Conservation (phyloP, 1,284 basidiomycete species). For the Ustilago nuda region DNA sequence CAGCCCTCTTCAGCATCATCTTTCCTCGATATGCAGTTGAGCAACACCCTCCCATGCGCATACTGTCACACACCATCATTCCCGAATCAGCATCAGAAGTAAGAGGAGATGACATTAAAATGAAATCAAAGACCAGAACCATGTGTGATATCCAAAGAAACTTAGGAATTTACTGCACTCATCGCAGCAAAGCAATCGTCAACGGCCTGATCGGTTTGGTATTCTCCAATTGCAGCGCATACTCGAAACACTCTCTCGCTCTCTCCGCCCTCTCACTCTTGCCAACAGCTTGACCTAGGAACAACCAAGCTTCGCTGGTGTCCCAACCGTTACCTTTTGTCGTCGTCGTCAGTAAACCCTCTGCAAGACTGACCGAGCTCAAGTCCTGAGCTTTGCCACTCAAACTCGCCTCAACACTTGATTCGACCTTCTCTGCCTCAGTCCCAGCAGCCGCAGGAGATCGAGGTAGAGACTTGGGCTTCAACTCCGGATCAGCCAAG, state of each 20-base stretch:
- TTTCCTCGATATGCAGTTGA: background rate
- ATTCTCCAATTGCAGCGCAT: slow-evolving; percentile 62
- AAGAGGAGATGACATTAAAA: background rate
- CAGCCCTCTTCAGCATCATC: no score
- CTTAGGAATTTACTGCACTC: background rate
- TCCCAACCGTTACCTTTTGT: slow-evolving; percentile 61
- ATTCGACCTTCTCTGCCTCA: slow-evolving; percentile 17
- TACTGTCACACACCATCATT: background rate
- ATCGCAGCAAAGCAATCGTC: slow-evolving; percentile 33
- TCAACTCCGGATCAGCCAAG: slow-evolving; percentile 48
- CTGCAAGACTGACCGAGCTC: slow-evolving; percentile 60
- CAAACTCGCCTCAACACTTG: slow-evolving; percentile 45
- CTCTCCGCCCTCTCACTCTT: slow-evolving; percentile 38
- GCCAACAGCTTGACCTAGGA: slow-evolving; percentile 56
- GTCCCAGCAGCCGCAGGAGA: slow-evolving; percentile 2
- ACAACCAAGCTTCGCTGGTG: slow-evolving; percentile 65
- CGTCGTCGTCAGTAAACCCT: slow-evolving; percentile 58
- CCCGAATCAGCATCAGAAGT: background rate
- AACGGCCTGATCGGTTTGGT: slow-evolving; percentile 50
- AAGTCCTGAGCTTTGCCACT: slow-evolving; percentile 49
- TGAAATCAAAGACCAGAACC: background rate
- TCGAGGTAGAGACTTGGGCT: slow-evolving; percentile 26
- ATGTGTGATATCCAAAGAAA: background rate
- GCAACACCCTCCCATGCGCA: no score
- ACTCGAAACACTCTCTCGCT: slow-evolving; percentile 59